Evolutionary conservation across 805 yeast species (phyloP).

Genomic region (Suhomyces xylopsoci): DNA sequence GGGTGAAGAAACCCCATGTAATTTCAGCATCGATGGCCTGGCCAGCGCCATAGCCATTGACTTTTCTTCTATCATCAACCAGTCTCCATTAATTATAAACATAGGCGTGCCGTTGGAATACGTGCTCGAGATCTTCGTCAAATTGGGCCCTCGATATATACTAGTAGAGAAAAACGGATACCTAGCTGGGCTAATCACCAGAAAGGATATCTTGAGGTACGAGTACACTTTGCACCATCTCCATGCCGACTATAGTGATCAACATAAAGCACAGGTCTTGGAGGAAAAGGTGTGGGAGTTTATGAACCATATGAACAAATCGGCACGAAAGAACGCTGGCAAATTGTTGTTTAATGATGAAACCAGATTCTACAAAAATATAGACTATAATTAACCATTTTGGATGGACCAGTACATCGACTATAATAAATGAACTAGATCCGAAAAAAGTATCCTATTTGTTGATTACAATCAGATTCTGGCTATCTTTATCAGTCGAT

Average conservation of each 20-base stretch:
- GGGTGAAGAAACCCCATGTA: conserved; percentile 15
- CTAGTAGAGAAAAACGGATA: conserved; percentile 61
- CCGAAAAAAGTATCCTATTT: too few relatives aligned
- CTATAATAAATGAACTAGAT: too few relatives aligned
- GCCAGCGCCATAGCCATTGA: conserved; percentile 10
- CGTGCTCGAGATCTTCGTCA: conserved; percentile 64
- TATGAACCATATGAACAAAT: conserved; percentile 19
- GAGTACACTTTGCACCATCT: conserved; percentile 40
- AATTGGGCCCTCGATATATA: conserved; percentile 76
- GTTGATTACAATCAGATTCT: too few relatives aligned
- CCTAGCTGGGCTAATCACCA: conserved; percentile 72
- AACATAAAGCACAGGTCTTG: conserved; percentile 11
- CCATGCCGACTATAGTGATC: conserved; percentile 10
- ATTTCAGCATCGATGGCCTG: conserved; percentile 9
- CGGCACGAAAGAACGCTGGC: conserved; percentile 24
- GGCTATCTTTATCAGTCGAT: too few relatives aligned
- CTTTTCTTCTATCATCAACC: conserved; percentile 39
- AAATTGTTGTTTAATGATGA: conserved; percentile 31
- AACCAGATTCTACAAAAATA: conserved; percentile 9
- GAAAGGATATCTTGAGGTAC: conserved; percentile 76
- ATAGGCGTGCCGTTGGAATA: conserved; percentile 55
- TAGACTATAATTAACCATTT: background rate
- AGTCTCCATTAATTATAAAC: conserved; percentile 61
- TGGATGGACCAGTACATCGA: too few relatives aligned
- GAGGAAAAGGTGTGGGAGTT: conserved; percentile 38